Conservation (phyloP, 805 yeast genomes). For the Starmerella stigmatis region DNA sequence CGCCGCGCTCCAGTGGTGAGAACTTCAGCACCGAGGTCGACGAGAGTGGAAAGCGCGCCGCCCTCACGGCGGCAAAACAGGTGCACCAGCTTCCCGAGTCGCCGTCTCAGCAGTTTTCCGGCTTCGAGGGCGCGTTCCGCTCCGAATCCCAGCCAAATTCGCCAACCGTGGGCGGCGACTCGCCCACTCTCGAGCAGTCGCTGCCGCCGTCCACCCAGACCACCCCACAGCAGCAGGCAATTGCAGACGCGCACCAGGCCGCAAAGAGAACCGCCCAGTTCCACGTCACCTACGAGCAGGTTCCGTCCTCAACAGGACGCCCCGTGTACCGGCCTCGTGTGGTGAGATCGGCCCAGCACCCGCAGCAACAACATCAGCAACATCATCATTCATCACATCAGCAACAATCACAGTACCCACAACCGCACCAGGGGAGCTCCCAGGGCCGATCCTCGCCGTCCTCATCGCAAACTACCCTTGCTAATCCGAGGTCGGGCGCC, state of each 20-base stretch:
- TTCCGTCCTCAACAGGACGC: slow-evolving; percentile 16
- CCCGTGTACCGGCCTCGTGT: slow-evolving; percentile 19
- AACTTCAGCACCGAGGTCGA: slow-evolving; percentile 9
- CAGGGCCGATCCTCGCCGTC: slow-evolving; percentile 1
- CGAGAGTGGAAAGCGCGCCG: slow-evolving; percentile 9
- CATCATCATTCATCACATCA: background rate
- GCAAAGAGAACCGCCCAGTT: slow-evolving; percentile 11
- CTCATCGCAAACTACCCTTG: background rate
- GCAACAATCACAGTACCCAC: background rate
- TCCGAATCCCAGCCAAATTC: slow-evolving; percentile 17
- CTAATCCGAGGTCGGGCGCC: background rate
- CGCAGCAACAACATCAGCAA: background rate
- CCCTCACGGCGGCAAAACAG: slow-evolving; percentile 16
- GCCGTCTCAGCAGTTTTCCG: slow-evolving; percentile 14
- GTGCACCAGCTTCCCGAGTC: slow-evolving; percentile 8
- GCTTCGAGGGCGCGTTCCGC: slow-evolving; percentile 19
- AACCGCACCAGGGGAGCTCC: background rate
- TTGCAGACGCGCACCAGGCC: background rate
- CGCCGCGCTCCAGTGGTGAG: slow-evolving; percentile 17
- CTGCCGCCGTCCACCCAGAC: background rate
- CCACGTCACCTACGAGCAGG: slow-evolving; percentile 20
- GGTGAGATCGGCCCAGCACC: slow-evolving; percentile 9
- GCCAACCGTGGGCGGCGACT: slow-evolving; percentile 6
- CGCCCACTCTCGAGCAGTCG: slow-evolving; percentile 6
- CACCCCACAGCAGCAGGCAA: background rate